phyloP scores from a whole-genome alignment of 2,329 filamentous ascomycete species.

The Talaromyces sp. region DNA sequence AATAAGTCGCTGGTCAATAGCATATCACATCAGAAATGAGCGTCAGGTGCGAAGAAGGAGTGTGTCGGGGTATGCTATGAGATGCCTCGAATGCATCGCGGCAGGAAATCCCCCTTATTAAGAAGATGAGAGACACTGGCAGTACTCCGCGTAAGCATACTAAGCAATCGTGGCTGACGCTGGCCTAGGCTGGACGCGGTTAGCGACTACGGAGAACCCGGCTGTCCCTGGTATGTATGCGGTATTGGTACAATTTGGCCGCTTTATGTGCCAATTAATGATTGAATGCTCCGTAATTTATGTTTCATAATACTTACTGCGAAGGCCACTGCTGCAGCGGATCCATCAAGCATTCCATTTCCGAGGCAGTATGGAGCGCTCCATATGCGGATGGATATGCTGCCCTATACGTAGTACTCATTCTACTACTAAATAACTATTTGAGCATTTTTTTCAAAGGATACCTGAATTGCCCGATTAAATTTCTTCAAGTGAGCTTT shows the following conservation, averaged over 20 bases:
- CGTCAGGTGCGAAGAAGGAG: not conserved
- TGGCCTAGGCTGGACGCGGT: conserved; percentile 1
- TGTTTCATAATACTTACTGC: not conserved
- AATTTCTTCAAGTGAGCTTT: too few relatives aligned
- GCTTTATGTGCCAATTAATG: not conserved
- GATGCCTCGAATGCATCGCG: not conserved
- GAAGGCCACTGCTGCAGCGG: not conserved
- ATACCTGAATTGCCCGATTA: too few relatives aligned
- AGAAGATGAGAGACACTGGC: not conserved
- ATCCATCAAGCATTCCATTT: not conserved
- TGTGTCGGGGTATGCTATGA: not conserved
- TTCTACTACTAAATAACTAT: too few relatives aligned
- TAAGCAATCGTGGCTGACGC: not conserved
- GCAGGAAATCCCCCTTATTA: not conserved
- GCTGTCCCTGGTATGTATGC: not conserved
- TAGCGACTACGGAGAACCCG: not conserved
- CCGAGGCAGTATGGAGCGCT: not conserved
- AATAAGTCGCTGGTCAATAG: not conserved
- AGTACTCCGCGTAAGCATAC: not conserved
- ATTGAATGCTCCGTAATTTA: not conserved
- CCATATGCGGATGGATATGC: not conserved
- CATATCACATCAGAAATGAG: not conserved
- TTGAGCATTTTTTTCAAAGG: too few relatives aligned
- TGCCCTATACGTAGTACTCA: not conserved
- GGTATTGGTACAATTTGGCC: not conserved